These are phyloP conservation scores for Eimeria zaria DNA, from an alignment of 169 alveolate species.

Conservation along the genomic window DNA sequence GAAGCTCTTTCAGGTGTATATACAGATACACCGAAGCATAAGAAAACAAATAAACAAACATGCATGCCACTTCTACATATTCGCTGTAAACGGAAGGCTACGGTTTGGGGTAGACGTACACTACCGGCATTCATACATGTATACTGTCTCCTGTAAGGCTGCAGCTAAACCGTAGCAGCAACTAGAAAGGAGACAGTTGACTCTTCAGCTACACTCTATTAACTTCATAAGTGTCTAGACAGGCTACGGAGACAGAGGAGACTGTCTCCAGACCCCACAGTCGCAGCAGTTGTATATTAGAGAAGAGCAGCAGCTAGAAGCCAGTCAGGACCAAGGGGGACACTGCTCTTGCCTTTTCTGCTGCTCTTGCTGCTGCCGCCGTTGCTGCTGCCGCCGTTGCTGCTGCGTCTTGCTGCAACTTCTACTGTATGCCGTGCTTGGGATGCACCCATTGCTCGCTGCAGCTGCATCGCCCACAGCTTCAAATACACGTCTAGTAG, in stretches of 20 bases:
- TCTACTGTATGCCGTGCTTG: neutral
- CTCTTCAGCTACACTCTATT: no score
- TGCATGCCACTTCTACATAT: no score
- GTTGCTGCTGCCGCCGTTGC: slow-evolving; percentile 7
- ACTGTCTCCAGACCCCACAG: neutral
- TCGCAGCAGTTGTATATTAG: no score
- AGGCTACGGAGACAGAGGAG: neutral
- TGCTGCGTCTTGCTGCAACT: neutral
- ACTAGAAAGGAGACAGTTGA: no score
- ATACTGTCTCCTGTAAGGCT: neutral
- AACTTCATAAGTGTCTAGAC: neutral
- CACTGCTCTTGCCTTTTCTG: neutral
- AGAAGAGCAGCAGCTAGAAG: neutral
- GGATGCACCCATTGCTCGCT: neutral
- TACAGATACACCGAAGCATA: no score
- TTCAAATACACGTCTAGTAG: neutral
- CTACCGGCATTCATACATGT: neutral
- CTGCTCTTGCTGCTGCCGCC: neutral
- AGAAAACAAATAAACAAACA: no score
- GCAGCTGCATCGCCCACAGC: slow-evolving; percentile 24
- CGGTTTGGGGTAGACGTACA: no score
- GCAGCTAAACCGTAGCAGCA: neutral
- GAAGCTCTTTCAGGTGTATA: no score
- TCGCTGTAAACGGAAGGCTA: no score
- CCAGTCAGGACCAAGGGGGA: neutral